Evolutionary conservation across 257 asterid genomes (phyloP).

Genomic region (Catharanthus roseus): DNA sequence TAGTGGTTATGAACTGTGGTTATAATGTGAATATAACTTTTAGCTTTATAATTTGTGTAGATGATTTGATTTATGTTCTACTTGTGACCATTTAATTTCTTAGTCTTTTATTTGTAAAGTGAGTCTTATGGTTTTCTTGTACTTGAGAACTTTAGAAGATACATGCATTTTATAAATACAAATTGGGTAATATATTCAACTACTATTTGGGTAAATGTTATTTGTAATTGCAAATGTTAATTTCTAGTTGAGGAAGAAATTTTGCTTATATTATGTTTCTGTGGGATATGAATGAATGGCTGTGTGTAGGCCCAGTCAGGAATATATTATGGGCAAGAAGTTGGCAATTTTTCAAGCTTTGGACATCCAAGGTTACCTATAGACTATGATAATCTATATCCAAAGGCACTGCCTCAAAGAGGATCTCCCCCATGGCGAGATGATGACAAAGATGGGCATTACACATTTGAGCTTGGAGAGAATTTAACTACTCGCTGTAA

Average conservation of each 20-base stretch:
- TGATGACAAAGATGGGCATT: constrained; percentile 59
- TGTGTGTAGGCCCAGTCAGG: constrained; percentile 55
- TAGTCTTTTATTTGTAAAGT: not conserved
- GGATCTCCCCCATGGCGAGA: constrained; percentile 59
- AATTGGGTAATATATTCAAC: not conserved
- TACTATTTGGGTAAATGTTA: not conserved
- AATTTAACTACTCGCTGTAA: constrained; percentile 59
- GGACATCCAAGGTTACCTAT: constrained; percentile 41
- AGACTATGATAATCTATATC: constrained; percentile 34
- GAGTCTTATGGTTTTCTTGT: constrained; percentile 1
- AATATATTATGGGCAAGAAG: constrained; percentile 43
- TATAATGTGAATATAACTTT: not conserved
- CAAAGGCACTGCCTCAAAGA: constrained; percentile 44
- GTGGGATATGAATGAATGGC: constrained; percentile 34
- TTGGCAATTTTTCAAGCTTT: constrained; percentile 48
- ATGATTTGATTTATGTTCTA: not conserved
- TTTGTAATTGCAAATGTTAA: constrained; percentile 11
- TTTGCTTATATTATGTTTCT: constrained; percentile 12
- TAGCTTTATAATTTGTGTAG: not conserved
- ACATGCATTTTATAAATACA: not conserved
- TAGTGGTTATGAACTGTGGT: not conserved
- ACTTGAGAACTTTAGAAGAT: not conserved
- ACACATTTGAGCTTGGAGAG: constrained; percentile 54
- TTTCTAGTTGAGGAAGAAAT: constrained; percentile 20
- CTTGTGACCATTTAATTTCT: not conserved